Evolutionary conservation across 2,329 filamentous ascomycete species (phyloP).

Genomic region (Thielaviopsis populi): DNA sequence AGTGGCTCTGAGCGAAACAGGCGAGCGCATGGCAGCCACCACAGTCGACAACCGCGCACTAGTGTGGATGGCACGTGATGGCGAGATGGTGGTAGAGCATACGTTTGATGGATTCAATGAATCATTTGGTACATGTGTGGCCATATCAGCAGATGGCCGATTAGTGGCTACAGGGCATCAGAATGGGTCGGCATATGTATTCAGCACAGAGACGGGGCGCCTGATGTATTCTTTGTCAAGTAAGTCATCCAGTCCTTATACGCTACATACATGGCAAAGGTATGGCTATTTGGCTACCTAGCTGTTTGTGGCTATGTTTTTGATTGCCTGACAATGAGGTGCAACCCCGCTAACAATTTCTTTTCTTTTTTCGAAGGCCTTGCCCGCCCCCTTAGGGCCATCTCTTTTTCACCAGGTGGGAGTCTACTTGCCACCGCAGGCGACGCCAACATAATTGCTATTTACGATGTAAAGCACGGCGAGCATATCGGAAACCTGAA

Average conservation of each 20-base stretch:
- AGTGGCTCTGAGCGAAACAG: conserved; percentile 68
- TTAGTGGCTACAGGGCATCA: conserved; percentile 88
- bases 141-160: conserved; percentile 62
- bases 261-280: background rate
- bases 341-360: background rate
- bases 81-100: conserved; percentile 82
- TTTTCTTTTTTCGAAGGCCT: background rate
- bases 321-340: background rate
- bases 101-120: conserved; percentile 44
- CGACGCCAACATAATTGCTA: conserved; percentile 71
- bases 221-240: conserved; percentile 74
- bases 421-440: conserved; percentile 79
- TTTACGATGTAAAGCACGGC: conserved; percentile 85
- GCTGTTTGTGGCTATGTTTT: background rate
- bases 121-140: conserved; percentile 80
- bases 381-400: conserved; percentile 44
- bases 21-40: conserved; percentile 70
- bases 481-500: conserved; percentile 78
- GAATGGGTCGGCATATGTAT: conserved; percentile 82
- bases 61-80: conserved; percentile 34
- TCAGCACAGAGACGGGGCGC: conserved; percentile 78
- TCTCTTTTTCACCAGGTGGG: conserved; percentile 76
- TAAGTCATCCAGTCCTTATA: conserved; percentile 23
- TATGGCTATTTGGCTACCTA: too few species aligned
- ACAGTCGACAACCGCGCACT: conserved; percentile 37